Percentiles rank a stretch among this genome's conserved stretches.
Conservation (phyloP, 306 rosid genomes). For the Styphnolobium japonicum region DNA sequence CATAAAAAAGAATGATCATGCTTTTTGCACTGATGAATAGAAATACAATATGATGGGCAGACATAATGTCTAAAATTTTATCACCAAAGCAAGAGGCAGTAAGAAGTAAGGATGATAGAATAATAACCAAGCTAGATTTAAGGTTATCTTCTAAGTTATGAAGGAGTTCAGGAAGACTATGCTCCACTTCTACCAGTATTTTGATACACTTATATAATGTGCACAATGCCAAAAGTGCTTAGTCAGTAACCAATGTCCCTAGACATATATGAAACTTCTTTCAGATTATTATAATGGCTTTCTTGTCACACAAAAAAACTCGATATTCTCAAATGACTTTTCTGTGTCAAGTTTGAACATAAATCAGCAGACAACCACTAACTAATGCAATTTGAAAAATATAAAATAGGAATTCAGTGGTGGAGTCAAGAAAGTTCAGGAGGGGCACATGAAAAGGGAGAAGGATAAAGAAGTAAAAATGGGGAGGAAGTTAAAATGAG, state of each 20-base stretch:
- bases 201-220: neutral
- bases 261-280: too few species aligned
- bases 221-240: neutral
- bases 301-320: too few species aligned
- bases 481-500: too few species aligned
- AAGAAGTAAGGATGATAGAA: neutral
- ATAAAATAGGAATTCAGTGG: neutral
- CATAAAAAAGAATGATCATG: neutral
- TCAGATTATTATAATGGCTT: too few species aligned
- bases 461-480: too few species aligned
- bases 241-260: too few species aligned
- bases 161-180: neutral
- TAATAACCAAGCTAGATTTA: neutral
- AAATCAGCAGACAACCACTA: too few species aligned
- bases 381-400: neutral
- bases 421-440: too few species aligned
- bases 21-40: neutral
- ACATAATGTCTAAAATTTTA: neutral
- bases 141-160: neutral
- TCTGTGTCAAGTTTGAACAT: too few species aligned
- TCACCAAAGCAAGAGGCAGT: neutral
- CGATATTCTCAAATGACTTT: too few species aligned
- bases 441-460: too few species aligned
- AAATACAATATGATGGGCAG: neutral
- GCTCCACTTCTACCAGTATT: neutral